These are phyloP conservation scores for Paecilomyces dactylethromorphus DNA, from an alignment of 2,329 filamentous ascomycete genomes.

Conservation along the genomic window DNA sequence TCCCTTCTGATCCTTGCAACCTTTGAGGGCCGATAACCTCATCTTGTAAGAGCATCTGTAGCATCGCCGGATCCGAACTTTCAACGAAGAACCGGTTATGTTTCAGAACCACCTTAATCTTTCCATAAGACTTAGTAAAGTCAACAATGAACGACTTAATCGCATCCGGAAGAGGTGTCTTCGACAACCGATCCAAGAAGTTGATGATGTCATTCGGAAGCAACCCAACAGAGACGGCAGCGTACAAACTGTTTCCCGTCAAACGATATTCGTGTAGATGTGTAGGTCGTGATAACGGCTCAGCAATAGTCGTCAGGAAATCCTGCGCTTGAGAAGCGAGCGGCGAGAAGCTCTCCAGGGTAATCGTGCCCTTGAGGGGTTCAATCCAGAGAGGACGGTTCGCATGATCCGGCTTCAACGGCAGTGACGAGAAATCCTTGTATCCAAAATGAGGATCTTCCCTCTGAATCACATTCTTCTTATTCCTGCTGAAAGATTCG, in stretches of 20 bases:
- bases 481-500: conserved; percentile 43
- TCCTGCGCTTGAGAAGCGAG: conserved; percentile 82
- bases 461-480: conserved; percentile 31
- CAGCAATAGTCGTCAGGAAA: conserved; percentile 91
- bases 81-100: conserved; percentile 93
- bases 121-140: conserved; percentile 86
- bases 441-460: conserved; percentile 53
- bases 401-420: conserved; percentile 79
- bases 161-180: conserved; percentile 75
- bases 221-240: conserved; percentile 90
- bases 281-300: conserved; percentile 81
- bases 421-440: conserved; percentile 74
- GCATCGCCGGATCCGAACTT: conserved; percentile 76
- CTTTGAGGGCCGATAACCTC: conserved; percentile 72
- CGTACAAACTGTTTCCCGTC: conserved; percentile 88
- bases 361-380: conserved; percentile 76
- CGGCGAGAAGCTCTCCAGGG: conserved; percentile 89
- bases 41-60: conserved; percentile 82
- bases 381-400: conserved; percentile 94
- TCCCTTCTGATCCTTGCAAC: conserved; percentile 64
- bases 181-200: conserved; percentile 79
- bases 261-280: conserved; percentile 92
- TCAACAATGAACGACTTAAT: conserved; percentile 73
- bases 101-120: conserved; percentile 90
- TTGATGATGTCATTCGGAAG: conserved; percentile 84